Conservation (phyloP, 140 eudicot species). For the Cichorium intybus region DNA sequence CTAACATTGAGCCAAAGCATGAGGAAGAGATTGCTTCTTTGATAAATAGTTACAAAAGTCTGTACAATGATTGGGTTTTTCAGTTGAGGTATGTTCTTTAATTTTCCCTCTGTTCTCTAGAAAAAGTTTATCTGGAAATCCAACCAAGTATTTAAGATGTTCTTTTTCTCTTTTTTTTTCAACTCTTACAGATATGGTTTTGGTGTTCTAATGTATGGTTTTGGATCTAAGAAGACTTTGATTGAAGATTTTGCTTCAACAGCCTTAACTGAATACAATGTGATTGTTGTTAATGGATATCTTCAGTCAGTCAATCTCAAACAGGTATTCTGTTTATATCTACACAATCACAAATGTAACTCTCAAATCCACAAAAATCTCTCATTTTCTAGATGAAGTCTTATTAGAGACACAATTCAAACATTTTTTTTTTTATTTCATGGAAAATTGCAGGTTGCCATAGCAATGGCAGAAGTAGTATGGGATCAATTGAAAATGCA, state of each 20-base stretch:
- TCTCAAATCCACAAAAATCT: too few species aligned
- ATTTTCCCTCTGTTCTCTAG: too few species aligned
- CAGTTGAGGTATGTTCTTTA: conserved; percentile 62
- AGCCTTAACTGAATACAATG: conserved; percentile 65
- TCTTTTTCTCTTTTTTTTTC: neutral
- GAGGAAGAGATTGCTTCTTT: conserved; percentile 65
- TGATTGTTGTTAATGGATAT: conserved; percentile 83
- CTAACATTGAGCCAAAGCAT: conserved; percentile 71
- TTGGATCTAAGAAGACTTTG: conserved; percentile 88
- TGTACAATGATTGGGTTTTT: conserved; percentile 70
- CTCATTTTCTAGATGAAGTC: neutral
- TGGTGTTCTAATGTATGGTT: conserved; percentile 91
- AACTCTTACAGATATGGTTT: conserved; percentile 64
- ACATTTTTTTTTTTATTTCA: neutral
- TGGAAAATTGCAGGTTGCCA: conserved; percentile 52
- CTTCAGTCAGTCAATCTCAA: conserved; percentile 81
- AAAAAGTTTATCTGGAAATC: too few species aligned
- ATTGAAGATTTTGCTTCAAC: conserved; percentile 92
- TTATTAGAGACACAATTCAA: neutral
- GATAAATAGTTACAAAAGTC: conserved; percentile 56
- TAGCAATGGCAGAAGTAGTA: conserved; percentile 69
- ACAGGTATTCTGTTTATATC: conserved; percentile 45
- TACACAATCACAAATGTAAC: neutral
- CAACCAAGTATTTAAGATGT: too few species aligned
- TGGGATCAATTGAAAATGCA: conserved; percentile 74